Percentiles rank a stretch among this genome's conserved stretches.
Evolutionary conservation across 139 green algal genomes (phyloP).

Genomic region (Closterium sp.): DNA sequence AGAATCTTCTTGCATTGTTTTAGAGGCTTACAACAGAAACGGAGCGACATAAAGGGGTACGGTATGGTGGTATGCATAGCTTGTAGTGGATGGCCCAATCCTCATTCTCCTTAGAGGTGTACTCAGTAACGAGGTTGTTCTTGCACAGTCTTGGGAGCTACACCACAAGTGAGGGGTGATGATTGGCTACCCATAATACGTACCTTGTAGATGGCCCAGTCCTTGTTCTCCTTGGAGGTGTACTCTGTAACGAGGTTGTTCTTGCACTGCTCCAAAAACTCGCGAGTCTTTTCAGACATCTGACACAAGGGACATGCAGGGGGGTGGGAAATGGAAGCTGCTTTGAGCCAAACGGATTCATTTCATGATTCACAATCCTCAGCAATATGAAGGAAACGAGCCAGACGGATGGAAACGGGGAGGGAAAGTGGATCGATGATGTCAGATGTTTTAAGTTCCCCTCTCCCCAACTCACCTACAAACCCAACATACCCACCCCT

Average conservation of each 20-base stretch:
- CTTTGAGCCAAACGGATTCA: no score
- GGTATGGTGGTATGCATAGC: not conserved
- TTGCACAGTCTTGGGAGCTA: not conserved
- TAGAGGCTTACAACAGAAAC: not conserved
- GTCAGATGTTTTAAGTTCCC: no score
- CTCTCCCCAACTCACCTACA: no score
- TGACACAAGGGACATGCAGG: not conserved
- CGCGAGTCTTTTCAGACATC: not conserved
- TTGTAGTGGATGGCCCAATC: not conserved
- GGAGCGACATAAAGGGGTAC: not conserved
- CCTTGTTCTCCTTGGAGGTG: not conserved
- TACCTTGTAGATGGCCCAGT: not conserved
- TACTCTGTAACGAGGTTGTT: constrained; percentile 33
- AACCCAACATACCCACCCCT: not conserved
- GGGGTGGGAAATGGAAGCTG: no score
- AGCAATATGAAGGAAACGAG: no score
- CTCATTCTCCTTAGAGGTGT: not conserved
- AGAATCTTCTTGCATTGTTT: constrained; percentile 15
- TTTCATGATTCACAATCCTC: no score
- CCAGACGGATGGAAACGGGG: no score
- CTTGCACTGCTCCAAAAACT: constrained; percentile 7
- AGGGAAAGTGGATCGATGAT: no score
- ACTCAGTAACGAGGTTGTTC: constrained; percentile 33
- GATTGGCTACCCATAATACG: no score
- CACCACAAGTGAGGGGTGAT: not conserved